Base-by-base conservation (phyloP, 148 eudicot species). In the Gaultheria prostrata region DNA sequence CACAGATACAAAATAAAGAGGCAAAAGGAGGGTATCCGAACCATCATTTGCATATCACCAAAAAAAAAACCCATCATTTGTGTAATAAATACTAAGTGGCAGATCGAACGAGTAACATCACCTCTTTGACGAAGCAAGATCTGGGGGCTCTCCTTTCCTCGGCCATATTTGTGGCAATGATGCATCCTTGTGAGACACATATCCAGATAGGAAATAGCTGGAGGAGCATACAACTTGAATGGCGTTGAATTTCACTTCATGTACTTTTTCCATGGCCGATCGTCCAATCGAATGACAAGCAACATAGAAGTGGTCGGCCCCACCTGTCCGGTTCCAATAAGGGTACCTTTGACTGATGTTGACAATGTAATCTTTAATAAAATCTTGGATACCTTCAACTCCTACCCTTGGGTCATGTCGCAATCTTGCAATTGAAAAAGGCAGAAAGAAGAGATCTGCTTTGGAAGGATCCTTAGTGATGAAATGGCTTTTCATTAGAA, bases 121-220 rank as follows among this genome's bases (percentile, higher is more conserved):
- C 43, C 43, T 39, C 43, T 39, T 39, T 39, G 43, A 5, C 6
- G 43, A 39, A 39, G 43, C 43, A 39, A 39, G 43, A 39, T 39
- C 43, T 5, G 84, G 89, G 28, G 87, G 89, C 24, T 84, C 86
- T 2, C 86, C 93, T 80, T 89, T 87, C 57, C 98, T 83, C 2
- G 98, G 98, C 98, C 98, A 96, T 82, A 96, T 94, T 87, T 96
- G 98, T 13, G 98, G 98, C 72, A 96, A 88, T 18, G 89, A 86
- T 39, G 90, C 94, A 87, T 96, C 98, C 85, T 96, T 96, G 71
- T 96, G 98, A 69, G 97, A 79, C 84, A 88, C 85, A 86, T 94
- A 96, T 10, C 88, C 89, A 20, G 94, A 88, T 57, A 91, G 67
- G 78, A 89, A 95, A 84, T 96, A 96, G 83, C 94, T 95, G 1